Evolutionary conservation across 2,329 filamentous ascomycete species (phyloP).

Genomic region (Balansia obtecta): DNA sequence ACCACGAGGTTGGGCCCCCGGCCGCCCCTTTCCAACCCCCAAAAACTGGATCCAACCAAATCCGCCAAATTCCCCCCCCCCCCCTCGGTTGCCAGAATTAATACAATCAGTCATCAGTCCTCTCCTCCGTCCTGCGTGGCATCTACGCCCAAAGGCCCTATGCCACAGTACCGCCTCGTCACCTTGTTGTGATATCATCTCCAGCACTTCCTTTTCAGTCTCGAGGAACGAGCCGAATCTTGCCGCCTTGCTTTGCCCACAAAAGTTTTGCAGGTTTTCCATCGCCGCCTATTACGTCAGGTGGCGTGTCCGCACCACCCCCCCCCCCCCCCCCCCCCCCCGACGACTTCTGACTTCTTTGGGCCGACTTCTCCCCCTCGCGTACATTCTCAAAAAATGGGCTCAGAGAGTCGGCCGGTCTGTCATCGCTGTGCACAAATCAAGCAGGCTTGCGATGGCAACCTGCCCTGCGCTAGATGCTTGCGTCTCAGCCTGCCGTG

Average conservation of each 20-base stretch:
- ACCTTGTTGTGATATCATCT: not conserved
- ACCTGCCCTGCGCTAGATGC: conserved; percentile 20
- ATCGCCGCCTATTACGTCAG: not conserved
- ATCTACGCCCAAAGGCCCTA: not conserved
- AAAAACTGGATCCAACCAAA: not conserved
- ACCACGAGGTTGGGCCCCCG: not conserved
- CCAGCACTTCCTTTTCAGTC: not conserved
- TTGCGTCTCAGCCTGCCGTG: conserved; percentile 21
- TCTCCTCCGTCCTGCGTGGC: not conserved
- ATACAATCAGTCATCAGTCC: not conserved
- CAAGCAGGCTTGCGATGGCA: conserved; percentile 24
- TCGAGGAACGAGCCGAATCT: not conserved
- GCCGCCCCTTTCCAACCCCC: not conserved
- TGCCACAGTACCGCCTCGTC: not conserved
- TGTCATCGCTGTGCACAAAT: conserved; percentile 24
- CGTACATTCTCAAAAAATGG: conserved; percentile 10
- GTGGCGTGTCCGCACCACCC: too few relatives aligned
- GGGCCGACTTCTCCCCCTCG: not conserved
- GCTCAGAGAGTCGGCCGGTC: conserved; percentile 17
- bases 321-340: too few relatives aligned
- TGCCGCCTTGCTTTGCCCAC: not conserved
- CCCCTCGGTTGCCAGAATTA: not conserved
- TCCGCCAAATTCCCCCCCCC: not conserved
- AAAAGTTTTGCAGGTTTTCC: not conserved
- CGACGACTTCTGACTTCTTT: not conserved